These are phyloP conservation scores for Phytophthora vignae DNA, from an alignment of 352 stramenopile species.

Conservation along the genomic window DNA sequence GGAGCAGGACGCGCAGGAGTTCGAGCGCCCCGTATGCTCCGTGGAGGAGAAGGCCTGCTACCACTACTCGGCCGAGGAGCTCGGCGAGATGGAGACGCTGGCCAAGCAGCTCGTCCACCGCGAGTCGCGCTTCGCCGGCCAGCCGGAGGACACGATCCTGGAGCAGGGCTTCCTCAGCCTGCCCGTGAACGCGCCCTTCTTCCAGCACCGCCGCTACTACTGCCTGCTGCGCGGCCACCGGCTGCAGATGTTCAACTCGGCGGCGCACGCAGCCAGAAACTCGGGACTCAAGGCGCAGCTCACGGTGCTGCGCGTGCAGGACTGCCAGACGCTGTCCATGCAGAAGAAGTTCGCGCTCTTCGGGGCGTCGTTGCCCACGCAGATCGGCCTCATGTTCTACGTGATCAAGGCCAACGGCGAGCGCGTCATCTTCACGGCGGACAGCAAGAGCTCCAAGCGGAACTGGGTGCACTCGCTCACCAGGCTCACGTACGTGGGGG, in stretches of 20 bases:
- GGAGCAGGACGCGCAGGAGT: constrained; percentile 39
- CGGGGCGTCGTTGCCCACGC: constrained; percentile 52
- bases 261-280: constrained; percentile 57
- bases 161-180: constrained; percentile 74
- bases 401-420: constrained; percentile 75
- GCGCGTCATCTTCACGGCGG: constrained; percentile 62
- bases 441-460: constrained; percentile 52
- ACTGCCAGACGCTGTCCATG: constrained; percentile 61
- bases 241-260: constrained; percentile 58
- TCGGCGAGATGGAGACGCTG: constrained; percentile 58
- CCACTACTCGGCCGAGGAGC: constrained; percentile 66
- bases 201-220: constrained; percentile 73
- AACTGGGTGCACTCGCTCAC: constrained; percentile 67
- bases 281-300: constrained; percentile 56
- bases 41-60: constrained; percentile 60
- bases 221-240: constrained; percentile 64
- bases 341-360: constrained; percentile 74
- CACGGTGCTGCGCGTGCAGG: constrained; percentile 64
- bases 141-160: constrained; percentile 70
- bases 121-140: constrained; percentile 54
- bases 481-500: constrained; percentile 61
- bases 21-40: constrained; percentile 47
- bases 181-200: constrained; percentile 58
- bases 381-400: constrained; percentile 71
- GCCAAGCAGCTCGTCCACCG: constrained; percentile 58